Conservation (phyloP, 2,329 filamentous ascomycete genomes). For the Acrocalymma vagum region DNA sequence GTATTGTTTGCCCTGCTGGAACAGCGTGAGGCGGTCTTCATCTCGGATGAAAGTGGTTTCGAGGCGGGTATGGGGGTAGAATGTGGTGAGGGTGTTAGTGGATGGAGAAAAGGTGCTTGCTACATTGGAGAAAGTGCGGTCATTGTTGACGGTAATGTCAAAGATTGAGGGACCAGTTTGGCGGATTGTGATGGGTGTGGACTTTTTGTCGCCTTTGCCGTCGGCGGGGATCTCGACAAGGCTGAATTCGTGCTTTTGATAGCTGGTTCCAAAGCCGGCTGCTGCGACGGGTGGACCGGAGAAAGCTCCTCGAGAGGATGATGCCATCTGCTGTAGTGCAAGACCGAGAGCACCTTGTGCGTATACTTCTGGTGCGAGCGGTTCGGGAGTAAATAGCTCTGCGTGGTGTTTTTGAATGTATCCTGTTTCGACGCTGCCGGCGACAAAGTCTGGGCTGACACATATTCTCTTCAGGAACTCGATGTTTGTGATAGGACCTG, state of each 20-base stretch:
- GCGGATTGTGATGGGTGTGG: conserved; percentile 58
- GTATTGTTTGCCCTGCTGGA: conserved; percentile 72
- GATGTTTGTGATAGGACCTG: conserved; percentile 92
- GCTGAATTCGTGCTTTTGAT: conserved; percentile 70
- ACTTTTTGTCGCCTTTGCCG: conserved; percentile 45
- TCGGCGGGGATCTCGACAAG: conserved; percentile 59
- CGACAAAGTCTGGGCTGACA: conserved; percentile 80
- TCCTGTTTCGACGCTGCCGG: conserved; percentile 90
- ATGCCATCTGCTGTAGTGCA: conserved; percentile 56
- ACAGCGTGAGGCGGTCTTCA: conserved; percentile 73
- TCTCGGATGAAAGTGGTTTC: conserved; percentile 78
- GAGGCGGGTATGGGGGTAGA: conserved; percentile 83
- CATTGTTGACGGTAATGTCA: conserved; percentile 55
- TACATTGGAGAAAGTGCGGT: conserved; percentile 52
- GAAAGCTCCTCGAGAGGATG: conserved; percentile 47
- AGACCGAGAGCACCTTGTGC: conserved; percentile 87
- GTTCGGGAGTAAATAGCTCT: conserved; percentile 75
- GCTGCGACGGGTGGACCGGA: conserved; percentile 47
- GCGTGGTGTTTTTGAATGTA: conserved; percentile 90
- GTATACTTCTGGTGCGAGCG: conserved; percentile 75
- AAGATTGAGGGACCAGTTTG: conserved; percentile 62
- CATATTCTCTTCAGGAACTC: conserved; percentile 94
- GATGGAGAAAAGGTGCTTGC: conserved; percentile 57
- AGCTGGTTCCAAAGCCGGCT: conserved; percentile 66
- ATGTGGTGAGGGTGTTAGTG: conserved; percentile 68